Conservation (phyloP, 2,329 filamentous ascomycete species). For the Fusarium sp. region DNA sequence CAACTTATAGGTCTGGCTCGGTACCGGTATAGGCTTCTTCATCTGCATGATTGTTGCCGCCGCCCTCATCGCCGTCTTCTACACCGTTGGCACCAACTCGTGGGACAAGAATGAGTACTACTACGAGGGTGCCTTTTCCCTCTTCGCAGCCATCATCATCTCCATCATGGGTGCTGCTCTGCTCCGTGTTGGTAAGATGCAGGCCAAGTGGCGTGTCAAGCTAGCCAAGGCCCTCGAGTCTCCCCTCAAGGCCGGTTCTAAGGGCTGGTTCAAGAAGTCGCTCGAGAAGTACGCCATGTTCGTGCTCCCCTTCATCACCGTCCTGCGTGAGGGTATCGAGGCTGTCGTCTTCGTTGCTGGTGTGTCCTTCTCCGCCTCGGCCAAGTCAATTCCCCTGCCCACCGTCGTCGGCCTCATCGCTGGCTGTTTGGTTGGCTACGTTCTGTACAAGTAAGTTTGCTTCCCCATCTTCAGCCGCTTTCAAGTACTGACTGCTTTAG, state of each 20-base stretch:
- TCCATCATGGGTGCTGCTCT: constrained; percentile 84
- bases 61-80: constrained; percentile 79
- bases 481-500: constrained; percentile 40
- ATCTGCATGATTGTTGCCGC: constrained; percentile 75
- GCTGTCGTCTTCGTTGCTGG: constrained; percentile 89
- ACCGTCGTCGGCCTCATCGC: constrained; percentile 78
- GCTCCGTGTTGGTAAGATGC: constrained; percentile 83
- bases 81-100: constrained; percentile 72
- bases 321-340: constrained; percentile 88
- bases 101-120: constrained; percentile 79
- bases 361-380: constrained; percentile 81
- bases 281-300: constrained; percentile 88
- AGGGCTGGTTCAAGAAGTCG: constrained; percentile 68
- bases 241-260: constrained; percentile 57
- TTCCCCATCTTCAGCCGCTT: background rate
- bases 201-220: constrained; percentile 90
- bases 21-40: constrained; percentile 70
- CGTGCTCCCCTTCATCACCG: constrained; percentile 85
- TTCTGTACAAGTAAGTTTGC: constrained; percentile 79
- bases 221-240: constrained; percentile 76
- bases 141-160: constrained; percentile 84
- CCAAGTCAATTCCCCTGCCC: constrained; percentile 80
- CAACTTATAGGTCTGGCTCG: constrained; percentile 66
- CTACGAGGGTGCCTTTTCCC: constrained; percentile 83
- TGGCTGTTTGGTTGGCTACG: constrained; percentile 75